Evolutionary conservation across 192 early-diverging fungal species (phyloP).

Genomic region (Backusella morwellensis): DNA sequence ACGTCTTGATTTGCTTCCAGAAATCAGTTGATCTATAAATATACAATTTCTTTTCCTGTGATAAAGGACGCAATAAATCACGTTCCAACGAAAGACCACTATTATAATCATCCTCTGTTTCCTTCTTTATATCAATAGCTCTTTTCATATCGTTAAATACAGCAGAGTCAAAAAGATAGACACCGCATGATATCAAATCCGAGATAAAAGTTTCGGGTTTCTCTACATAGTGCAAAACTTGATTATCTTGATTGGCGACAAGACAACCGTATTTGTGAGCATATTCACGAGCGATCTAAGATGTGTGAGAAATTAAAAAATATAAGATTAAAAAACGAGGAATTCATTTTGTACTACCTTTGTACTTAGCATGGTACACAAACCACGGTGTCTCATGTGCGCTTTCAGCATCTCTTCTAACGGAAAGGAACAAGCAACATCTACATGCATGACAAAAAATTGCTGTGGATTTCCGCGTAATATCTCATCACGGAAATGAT

Average conservation of each 20-base stretch:
- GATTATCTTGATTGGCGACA: constrained; percentile 78
- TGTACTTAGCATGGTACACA: too few relatives aligned
- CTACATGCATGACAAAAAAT: too few relatives aligned
- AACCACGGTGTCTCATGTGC: too few relatives aligned
- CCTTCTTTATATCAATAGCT: constrained; percentile 70
- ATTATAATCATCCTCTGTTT: constrained; percentile 19
- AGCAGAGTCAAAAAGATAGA: constrained; percentile 89
- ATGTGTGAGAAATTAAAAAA: too few relatives aligned
- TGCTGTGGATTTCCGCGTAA: too few relatives aligned
- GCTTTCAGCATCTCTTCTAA: too few relatives aligned
- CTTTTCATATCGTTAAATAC: constrained; percentile 85
- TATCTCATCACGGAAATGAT: too few relatives aligned
- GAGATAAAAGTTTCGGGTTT: constrained; percentile 97
- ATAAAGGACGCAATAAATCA: constrained; percentile 88
- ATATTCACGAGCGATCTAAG: constrained; percentile 61
- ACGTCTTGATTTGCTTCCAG: constrained; percentile 98
- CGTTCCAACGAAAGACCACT: constrained; percentile 67
- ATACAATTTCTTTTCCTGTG: constrained; percentile 85
- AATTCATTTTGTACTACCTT: too few relatives aligned
- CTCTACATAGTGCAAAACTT: constrained; percentile 97
- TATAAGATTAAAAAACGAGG: too few relatives aligned
- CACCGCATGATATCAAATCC: constrained; percentile 92
- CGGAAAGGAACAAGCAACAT: too few relatives aligned
- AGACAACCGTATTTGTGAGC: constrained; percentile 91
- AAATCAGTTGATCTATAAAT: constrained; percentile 84